Base-by-base conservation (phyloP, 2,329 filamentous ascomycete genomes). In the Monosporascus sp. region DNA sequence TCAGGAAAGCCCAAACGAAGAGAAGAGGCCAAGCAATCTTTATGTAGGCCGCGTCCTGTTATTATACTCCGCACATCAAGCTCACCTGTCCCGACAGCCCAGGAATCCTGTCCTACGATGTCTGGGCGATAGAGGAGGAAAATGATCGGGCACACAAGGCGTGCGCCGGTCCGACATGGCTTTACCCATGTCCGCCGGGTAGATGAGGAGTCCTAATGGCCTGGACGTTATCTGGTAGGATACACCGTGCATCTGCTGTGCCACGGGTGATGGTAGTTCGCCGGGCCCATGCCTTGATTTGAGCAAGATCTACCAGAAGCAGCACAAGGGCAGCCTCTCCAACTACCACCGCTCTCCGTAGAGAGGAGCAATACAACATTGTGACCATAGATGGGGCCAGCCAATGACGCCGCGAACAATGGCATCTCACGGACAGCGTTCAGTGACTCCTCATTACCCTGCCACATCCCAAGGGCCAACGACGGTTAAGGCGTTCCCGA, bases 111-210 rank as follows among this genome's bases (percentile, higher is more conserved):
- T 26, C 49, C 24, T 35, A 54, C 18, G 51, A 51, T 47, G 55
- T 48, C 53, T 53, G 41, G 44, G 37, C 9, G 17, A 31, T 24
- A 37, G 48, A 31, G 51, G 45, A 50, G 37, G n/a, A 38, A 45
- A 46, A 50, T 20, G 38, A 37, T 54, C 49, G 51, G 55, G 54
- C 48, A 56, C 20, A 46, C 49, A 17, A 48, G 4, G 26, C 17
- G 55, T 53, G 52, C 52, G 54, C 50, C 55, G 57, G 53, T 38
- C 58, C 57, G 58, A 55, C 45, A 51, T 55, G 38, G 31, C 28
- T 47, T 24, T 37, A 31, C 37, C 41, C 37, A 49, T 45, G 37
- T 28, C 38, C 37, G 50, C 48, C 58, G 55, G 53, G 14, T 17
- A 3, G 24, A 26, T 46, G 24, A 22, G 43, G 43, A 31, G 22